Percentiles rank a stretch among this genome's conserved stretches.
phyloP scores from a whole-genome alignment of 2,329 filamentous ascomycete species.

The Cercospora sp. region DNA sequence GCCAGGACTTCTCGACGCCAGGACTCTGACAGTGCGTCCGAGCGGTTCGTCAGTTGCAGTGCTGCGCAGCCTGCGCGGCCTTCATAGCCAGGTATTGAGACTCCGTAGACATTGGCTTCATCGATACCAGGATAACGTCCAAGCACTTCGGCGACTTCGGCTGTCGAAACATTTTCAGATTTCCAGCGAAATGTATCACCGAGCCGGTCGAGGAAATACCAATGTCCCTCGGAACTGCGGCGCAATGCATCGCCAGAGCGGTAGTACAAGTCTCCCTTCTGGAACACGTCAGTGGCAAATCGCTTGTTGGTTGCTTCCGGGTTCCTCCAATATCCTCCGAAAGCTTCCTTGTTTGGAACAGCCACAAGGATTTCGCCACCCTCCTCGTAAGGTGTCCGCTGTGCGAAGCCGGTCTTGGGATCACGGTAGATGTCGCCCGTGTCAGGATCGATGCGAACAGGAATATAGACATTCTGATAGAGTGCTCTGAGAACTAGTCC shows the following conservation, averaged over 20 bases:
- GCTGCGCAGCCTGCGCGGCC: conserved; percentile 58
- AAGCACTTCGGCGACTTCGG: conserved; percentile 47
- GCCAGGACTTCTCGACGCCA: conserved; percentile 58
- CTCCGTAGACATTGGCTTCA: conserved; percentile 52
- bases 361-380: conserved; percentile 73
- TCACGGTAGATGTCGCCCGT: conserved; percentile 68
- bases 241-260: conserved; percentile 49
- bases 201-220: conserved; percentile 50
- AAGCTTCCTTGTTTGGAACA: conserved; percentile 57
- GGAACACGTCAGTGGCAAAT: conserved; percentile 48
- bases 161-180: conserved; percentile 49
- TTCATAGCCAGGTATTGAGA: conserved; percentile 48
- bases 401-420: conserved; percentile 66
- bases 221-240: conserved; percentile 43
- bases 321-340: conserved; percentile 70
- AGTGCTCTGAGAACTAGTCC: conserved; percentile 59
- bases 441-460: conserved; percentile 68
- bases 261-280: conserved; percentile 49
- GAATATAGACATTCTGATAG: conserved; percentile 59
- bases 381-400: conserved; percentile 61
- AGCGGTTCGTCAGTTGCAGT: conserved; percentile 51
- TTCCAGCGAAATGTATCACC: conserved; percentile 53
- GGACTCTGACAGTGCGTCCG: conserved; percentile 52
- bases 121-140: conserved; percentile 44
- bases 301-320: conserved; percentile 62